Evolutionary conservation across 495 filamentous ascomycete species (phyloP).

Genomic region (Talaromyces adpressus): DNA sequence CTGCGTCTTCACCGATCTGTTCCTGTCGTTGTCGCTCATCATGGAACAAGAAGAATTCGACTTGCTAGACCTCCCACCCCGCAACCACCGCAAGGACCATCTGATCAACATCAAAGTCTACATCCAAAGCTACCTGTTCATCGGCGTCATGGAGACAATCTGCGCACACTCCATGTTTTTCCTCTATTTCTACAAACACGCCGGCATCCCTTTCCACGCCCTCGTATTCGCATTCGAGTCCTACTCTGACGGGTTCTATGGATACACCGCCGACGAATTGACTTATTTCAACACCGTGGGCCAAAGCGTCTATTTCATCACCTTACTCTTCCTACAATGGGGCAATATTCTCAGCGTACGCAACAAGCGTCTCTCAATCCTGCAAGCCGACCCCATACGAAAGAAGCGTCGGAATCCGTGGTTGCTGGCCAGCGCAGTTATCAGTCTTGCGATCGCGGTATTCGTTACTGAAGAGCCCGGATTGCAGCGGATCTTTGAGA

Average conservation of each 20-base stretch:
- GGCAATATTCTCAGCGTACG: constrained; percentile 61
- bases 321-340: constrained; percentile 46
- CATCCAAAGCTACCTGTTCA: constrained; percentile 55
- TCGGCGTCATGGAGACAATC: constrained; percentile 54
- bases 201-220: constrained; percentile 47
- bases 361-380: constrained; percentile 56
- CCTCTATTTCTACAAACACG: constrained; percentile 41
- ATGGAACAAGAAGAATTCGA: constrained; percentile 51
- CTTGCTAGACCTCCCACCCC: constrained; percentile 51
- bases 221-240: constrained; percentile 56
- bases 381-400: constrained; percentile 60
- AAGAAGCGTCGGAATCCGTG: constrained; percentile 51
- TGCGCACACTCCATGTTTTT: constrained; percentile 58
- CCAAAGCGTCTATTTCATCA: constrained; percentile 37
- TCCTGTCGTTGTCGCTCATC: constrained; percentile 27
- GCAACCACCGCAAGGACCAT: constrained; percentile 51
- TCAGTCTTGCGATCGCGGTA: constrained; percentile 55
- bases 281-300: constrained; percentile 36
- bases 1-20: constrained; percentile 57
- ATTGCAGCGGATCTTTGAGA: constrained; percentile 47
- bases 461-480: constrained; percentile 56
- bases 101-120: constrained; percentile 61
- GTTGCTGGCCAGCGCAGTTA: constrained; percentile 57
- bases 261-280: constrained; percentile 29
- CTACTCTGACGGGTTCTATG: constrained; percentile 37